Evolutionary conservation across 257 asterid genomes (phyloP), one percentile per base, ranked within the genome.

Genomic region (Striga asiatica): DNA sequence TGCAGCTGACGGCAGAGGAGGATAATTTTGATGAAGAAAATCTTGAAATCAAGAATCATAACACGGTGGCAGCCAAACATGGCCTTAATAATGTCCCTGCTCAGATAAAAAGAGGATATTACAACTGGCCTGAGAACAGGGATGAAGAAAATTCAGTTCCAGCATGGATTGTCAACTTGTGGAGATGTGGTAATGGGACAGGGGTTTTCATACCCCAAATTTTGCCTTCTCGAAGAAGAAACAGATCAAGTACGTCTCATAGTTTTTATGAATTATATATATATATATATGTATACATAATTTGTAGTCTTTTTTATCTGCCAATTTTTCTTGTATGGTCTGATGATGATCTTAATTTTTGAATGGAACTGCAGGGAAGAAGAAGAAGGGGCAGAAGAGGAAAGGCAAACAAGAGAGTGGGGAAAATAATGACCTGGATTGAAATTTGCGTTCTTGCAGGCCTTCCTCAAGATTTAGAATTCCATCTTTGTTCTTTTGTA

Each of bases 131-230:
- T 0, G 58, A 10, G 14, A 46, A 47, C 34, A 55, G 45, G 35
- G 76, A 54, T 25, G 74, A 49, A 10, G 63, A 56, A 10, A 34
- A 31, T 0, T 72, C 81, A 0, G 74, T 78, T 2, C 94, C 87
- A 2, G 55, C 69, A 1, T 85, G 85, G 88, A 52, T 82, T 7
- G 27, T 64, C 53, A 77, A 75, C 52, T 37, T 75, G 73, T 82
- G 95, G 95, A 76, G 72, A 50, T 51, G 73, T 5, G 93, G 87
- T 0, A 83, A 66, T 49, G 95, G 94, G 5, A 85, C 97, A 0
- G 95, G 97, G 0, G 97, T 89, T 47, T 85, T 85, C 76, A 85
- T 85, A 42, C 97, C 97, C 41, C 95, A 79, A 53, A 64, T 67
- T 29, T 37, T 57, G 21, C 84, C 66, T 17, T 11, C 80, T 7